phyloP scores from a whole-genome alignment of 139 green algal species.

The Chlamydomonas sphaeroides region DNA sequence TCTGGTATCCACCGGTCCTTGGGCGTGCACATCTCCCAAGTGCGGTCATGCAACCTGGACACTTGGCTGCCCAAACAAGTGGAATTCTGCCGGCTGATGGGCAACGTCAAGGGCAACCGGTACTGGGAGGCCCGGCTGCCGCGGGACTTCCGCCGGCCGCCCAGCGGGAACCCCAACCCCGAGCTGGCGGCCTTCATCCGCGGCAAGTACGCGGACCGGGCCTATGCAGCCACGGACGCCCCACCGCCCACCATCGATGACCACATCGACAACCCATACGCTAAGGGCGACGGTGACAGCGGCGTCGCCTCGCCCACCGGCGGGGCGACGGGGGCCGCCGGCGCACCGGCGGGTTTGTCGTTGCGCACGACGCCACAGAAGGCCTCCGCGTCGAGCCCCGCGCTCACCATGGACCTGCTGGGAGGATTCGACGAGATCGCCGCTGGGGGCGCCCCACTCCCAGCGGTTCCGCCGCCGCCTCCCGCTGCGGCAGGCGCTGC shows the following conservation, averaged over 20 bases:
- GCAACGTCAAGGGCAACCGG: constrained; percentile 79
- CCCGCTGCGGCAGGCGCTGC: neutral
- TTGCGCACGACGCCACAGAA: neutral
- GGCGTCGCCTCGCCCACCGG: neutral
- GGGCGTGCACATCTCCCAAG: constrained; percentile 90
- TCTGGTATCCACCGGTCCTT: constrained; percentile 88
- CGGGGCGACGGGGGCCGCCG: neutral
- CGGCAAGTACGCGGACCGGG: constrained; percentile 79
- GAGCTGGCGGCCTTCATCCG: constrained; percentile 88
- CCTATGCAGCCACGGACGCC: constrained; percentile 63
- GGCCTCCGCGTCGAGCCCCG: neutral
- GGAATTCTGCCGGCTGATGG: constrained; percentile 85
- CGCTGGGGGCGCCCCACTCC: neutral
- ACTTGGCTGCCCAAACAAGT: constrained; percentile 94
- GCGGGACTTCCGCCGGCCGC: constrained; percentile 72
- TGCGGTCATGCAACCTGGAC: constrained; percentile 88
- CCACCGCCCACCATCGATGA: constrained; percentile 84
- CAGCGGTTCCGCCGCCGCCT: neutral
- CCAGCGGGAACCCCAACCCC: constrained; percentile 64
- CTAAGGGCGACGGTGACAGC: neutral
- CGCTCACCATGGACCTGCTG: constrained; percentile 36
- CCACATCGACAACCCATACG: constrained; percentile 76
- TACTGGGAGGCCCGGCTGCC: constrained; percentile 91
- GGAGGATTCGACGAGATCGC: constrained; percentile 46
- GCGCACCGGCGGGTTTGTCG: neutral